Percentiles rank a stretch among this genome's conserved stretches.
Conservation (phyloP, 768 basidiomycete species). For the Vararia minispora region DNA sequence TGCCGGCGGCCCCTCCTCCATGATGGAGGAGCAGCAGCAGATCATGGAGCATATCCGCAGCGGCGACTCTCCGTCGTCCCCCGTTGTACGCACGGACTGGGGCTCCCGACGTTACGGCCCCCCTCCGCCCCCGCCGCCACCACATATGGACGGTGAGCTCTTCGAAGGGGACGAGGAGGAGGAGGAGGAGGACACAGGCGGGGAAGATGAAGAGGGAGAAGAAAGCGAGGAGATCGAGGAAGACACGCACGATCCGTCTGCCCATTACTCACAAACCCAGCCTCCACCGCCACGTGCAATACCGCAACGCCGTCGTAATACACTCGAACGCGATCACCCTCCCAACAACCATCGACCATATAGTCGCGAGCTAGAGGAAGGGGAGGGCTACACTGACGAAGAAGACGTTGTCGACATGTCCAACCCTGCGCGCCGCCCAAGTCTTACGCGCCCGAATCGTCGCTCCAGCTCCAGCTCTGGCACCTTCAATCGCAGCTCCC, state of each 20-base stretch:
- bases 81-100: too few species aligned
- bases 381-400: background rate
- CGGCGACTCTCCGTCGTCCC: too few species aligned
- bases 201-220: background rate
- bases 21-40: slow-evolving; percentile 12
- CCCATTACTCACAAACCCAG: too few species aligned
- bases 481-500: background rate
- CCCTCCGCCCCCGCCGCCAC: too few species aligned
- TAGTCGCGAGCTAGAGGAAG: slow-evolving; percentile 1
- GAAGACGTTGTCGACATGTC: slow-evolving; percentile 1
- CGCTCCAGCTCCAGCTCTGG: slow-evolving; percentile 3
- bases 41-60: slow-evolving; percentile 12
- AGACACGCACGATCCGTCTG: too few species aligned
- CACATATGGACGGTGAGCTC: slow-evolving; percentile 2
- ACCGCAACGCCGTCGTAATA: too few species aligned
- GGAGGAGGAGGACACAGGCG: slow-evolving; percentile 1
- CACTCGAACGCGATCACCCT: slow-evolving; percentile 4
- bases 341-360: slow-evolving; percentile 5
- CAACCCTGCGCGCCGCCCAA: too few species aligned
- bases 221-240: too few species aligned
- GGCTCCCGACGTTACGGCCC: too few species aligned
- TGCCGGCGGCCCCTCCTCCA: too few species aligned
- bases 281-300: too few species aligned
- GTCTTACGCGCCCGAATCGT: too few species aligned
- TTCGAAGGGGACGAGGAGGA: background rate